Percentiles rank a stretch among this genome's conserved stretches.
phyloP scores from a whole-genome alignment of 768 basidiomycete species.

The Termitomyces heimii region DNA sequence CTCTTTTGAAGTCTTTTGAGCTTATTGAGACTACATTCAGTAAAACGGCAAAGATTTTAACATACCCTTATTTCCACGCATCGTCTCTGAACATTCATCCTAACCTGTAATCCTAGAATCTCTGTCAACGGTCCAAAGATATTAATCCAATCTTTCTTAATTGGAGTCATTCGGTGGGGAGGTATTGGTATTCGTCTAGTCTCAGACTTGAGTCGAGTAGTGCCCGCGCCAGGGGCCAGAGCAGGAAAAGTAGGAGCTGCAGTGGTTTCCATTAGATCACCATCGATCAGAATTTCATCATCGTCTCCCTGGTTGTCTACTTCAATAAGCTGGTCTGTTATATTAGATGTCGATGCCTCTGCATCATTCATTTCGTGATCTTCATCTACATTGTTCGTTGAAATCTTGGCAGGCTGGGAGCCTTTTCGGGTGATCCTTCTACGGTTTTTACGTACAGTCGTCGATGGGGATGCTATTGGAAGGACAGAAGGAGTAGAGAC shows the following conservation, averaged over 20 bases:
- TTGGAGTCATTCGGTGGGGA: slow-evolving; percentile 94
- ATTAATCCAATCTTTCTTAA: slow-evolving; percentile 52
- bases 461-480: slow-evolving; percentile 7
- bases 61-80: slow-evolving; percentile 90
- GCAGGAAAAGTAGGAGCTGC: slow-evolving; percentile 66
- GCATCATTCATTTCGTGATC: slow-evolving; percentile 18
- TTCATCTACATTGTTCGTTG: slow-evolving; percentile 7
- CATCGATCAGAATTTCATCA: slow-evolving; percentile 59
- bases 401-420: not conserved
- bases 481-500: slow-evolving; percentile 17
- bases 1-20: slow-evolving; percentile 80
- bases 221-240: slow-evolving; percentile 52
- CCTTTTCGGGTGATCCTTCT: slow-evolving; percentile 31
- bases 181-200: slow-evolving; percentile 88
- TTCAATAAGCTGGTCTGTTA: slow-evolving; percentile 8
- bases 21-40: not conserved
- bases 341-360: slow-evolving; percentile 10
- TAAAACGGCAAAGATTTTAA: slow-evolving; percentile 3
- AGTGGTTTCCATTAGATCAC: slow-evolving; percentile 39
- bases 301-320: slow-evolving; percentile 38
- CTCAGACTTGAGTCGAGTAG: slow-evolving; percentile 68
- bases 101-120: slow-evolving; percentile 88
- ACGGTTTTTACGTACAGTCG: slow-evolving; percentile 27
- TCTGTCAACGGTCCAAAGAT: slow-evolving; percentile 86
- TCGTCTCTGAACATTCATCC: slow-evolving; percentile 91